Evolutionary conservation across 768 basidiomycete genomes (phyloP).

Genomic region (Leccinum disarticulatum): DNA sequence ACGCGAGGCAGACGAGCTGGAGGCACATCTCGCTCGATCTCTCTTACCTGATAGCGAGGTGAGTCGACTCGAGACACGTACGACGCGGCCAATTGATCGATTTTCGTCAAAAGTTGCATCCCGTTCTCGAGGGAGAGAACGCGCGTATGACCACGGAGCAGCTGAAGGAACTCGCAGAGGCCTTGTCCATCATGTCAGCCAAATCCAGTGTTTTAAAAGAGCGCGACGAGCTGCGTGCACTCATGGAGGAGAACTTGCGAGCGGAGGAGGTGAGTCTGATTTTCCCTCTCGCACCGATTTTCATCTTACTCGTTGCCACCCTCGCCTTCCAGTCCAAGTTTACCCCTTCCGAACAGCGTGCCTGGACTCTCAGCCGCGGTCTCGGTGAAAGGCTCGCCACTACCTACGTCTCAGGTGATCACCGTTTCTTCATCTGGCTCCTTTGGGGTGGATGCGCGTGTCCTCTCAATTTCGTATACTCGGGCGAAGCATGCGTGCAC

Average conservation of each 20-base stretch:
- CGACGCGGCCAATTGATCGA: neutral
- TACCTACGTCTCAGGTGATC: slow-evolving; percentile 66
- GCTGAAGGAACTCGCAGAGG: slow-evolving; percentile 89
- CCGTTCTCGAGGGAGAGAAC: slow-evolving; percentile 62
- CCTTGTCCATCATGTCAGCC: slow-evolving; percentile 85
- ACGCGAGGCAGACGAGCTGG: slow-evolving; percentile 76
- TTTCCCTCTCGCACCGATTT: neutral
- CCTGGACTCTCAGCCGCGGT: neutral
- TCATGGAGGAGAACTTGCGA: slow-evolving; percentile 94
- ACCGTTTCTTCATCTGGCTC: slow-evolving; percentile 70
- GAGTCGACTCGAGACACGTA: slow-evolving; percentile 8
- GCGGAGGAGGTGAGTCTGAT: slow-evolving; percentile 63
- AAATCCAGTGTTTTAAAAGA: slow-evolving; percentile 96
- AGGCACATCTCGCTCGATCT: slow-evolving; percentile 75
- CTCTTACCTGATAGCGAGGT: slow-evolving; percentile 90
- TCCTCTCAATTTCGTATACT: slow-evolving; percentile 72
- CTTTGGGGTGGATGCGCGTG: slow-evolving; percentile 63
- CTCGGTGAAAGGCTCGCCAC: slow-evolving; percentile 33
- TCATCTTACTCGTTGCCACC: slow-evolving; percentile 25
- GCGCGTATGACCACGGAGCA: slow-evolving; percentile 99
- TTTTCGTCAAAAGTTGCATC: slow-evolving; percentile 48
- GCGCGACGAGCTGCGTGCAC: slow-evolving; percentile 80
- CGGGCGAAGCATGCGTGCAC: slow-evolving; percentile 73
- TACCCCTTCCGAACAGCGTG: slow-evolving; percentile 7
- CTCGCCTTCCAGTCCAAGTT: slow-evolving; percentile 15